phyloP scores from a whole-genome alignment of 139 green algal genomes.

The Chlorella vulgaris region DNA sequence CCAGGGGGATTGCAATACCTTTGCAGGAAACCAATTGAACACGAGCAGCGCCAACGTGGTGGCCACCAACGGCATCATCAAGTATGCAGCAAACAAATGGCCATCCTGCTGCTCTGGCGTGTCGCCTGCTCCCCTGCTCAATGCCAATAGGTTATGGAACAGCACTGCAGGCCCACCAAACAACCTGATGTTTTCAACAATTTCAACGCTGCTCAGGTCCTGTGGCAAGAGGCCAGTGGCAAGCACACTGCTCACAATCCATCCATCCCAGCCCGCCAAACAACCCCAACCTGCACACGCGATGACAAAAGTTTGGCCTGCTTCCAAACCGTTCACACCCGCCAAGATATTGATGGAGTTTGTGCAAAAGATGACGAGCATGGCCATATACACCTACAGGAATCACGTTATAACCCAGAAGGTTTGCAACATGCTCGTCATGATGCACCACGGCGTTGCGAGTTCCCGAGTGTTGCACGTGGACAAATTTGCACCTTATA shows the following conservation, averaged over 20 bases:
- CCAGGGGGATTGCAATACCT: slow-evolving; percentile 4
- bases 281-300: slow-evolving; percentile 52
- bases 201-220: too few species aligned
- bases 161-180: slow-evolving; percentile 59
- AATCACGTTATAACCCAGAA: neutral
- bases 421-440: neutral
- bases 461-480: too few species aligned
- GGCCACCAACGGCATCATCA: slow-evolving; percentile 88
- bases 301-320: slow-evolving; percentile 94
- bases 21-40: slow-evolving; percentile 88
- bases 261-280: neutral
- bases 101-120: slow-evolving; percentile 63
- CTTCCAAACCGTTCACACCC: slow-evolving; percentile 96
- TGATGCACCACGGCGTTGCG: neutral
- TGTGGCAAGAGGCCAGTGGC: neutral
- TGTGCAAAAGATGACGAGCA: slow-evolving; percentile 95
- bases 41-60: slow-evolving; percentile 86
- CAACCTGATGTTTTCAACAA: neutral
- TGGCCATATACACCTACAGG: slow-evolving; percentile 85
- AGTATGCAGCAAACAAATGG: slow-evolving; percentile 95
- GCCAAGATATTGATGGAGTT: slow-evolving; percentile 99
- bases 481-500: slow-evolving; percentile 75
- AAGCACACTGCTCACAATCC: neutral
- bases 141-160: slow-evolving; percentile 77
- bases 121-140: slow-evolving; percentile 40